phyloP scores from a whole-genome alignment of 106 monocot species.

The Dendrobium officinale region DNA sequence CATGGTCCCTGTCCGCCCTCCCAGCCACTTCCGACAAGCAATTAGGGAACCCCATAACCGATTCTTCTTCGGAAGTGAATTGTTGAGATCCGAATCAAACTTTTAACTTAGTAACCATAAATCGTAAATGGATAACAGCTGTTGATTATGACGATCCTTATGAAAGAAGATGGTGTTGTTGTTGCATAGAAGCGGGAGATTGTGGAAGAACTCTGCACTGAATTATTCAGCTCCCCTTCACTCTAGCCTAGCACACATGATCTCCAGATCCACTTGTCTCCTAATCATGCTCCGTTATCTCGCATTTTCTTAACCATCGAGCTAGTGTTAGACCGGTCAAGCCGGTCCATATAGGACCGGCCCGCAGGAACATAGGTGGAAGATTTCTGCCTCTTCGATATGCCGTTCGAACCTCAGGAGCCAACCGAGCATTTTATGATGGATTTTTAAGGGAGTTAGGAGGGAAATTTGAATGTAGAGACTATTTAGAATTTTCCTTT shows the following conservation, averaged over 20 bases:
- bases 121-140: constrained; percentile 41
- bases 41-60: constrained; percentile 3
- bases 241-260: constrained; percentile 36
- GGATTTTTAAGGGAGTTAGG: too few relatives aligned
- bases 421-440: too few relatives aligned
- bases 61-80: constrained; percentile 1
- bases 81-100: constrained; percentile 6
- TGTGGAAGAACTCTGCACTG: constrained; percentile 43
- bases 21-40: constrained; percentile 13
- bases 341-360: too few relatives aligned
- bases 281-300: constrained; percentile 44
- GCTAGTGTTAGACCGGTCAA: constrained; percentile 13
- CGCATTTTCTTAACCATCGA: constrained; percentile 53
- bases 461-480: too few relatives aligned
- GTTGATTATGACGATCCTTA: constrained; percentile 33
- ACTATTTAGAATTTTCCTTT: too few relatives aligned
- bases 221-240: constrained; percentile 21
- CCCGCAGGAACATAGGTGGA: too few relatives aligned
- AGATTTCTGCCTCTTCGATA: too few relatives aligned
- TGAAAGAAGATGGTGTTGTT: constrained; percentile 79
- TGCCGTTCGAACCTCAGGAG: too few relatives aligned
- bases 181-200: constrained; percentile 68
- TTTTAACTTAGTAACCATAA: constrained; percentile 10
- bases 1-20: constrained; percentile 2
- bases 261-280: constrained; percentile 78